Evolutionary conservation across 2,329 filamentous ascomycete genomes (phyloP).

Genomic region (Endothia cerciana): DNA sequence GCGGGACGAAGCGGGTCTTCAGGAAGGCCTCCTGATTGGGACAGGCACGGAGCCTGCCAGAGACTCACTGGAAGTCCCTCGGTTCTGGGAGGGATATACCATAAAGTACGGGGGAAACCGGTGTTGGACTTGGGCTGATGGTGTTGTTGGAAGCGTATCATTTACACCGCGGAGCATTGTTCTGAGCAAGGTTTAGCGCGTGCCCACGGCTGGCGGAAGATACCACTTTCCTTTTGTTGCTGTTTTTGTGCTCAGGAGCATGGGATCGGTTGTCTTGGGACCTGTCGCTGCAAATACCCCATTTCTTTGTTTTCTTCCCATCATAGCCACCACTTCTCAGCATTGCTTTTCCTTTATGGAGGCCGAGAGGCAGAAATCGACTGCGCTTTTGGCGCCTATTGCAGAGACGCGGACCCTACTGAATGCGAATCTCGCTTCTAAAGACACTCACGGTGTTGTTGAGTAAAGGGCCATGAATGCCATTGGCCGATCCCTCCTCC

Average conservation of each 20-base stretch:
- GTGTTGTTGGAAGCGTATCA: slow-evolving; percentile 1
- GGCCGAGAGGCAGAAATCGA: neutral
- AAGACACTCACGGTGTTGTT: too few species aligned
- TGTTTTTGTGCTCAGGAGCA: slow-evolving; percentile 12
- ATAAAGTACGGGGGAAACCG: too few species aligned
- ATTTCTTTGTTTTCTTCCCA: neutral
- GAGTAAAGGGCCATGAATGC: too few species aligned
- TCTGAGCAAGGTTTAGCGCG: slow-evolving; percentile 11
- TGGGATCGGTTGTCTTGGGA: slow-evolving; percentile 13
- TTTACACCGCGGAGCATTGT: neutral
- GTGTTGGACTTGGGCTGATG: neutral
- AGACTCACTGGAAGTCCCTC: too few species aligned
- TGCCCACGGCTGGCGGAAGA: slow-evolving; percentile 24
- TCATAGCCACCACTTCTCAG: slow-evolving; percentile 9
- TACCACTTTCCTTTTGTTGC: slow-evolving; percentile 27
- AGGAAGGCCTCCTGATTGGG: slow-evolving; percentile 44
- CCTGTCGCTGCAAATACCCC: slow-evolving; percentile 21
- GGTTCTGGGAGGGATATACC: neutral
- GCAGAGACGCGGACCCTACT: neutral
- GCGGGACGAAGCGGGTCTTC: slow-evolving; percentile 74
- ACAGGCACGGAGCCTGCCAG: too few species aligned
- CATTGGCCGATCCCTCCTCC: too few species aligned
- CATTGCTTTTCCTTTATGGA: neutral
- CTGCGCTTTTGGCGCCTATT: neutral
- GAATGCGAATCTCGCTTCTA: too few species aligned